These are phyloP conservation scores for Tricholoma bakamatsutake DNA, from an alignment of 768 basidiomycete species.

Conservation along the genomic window DNA sequence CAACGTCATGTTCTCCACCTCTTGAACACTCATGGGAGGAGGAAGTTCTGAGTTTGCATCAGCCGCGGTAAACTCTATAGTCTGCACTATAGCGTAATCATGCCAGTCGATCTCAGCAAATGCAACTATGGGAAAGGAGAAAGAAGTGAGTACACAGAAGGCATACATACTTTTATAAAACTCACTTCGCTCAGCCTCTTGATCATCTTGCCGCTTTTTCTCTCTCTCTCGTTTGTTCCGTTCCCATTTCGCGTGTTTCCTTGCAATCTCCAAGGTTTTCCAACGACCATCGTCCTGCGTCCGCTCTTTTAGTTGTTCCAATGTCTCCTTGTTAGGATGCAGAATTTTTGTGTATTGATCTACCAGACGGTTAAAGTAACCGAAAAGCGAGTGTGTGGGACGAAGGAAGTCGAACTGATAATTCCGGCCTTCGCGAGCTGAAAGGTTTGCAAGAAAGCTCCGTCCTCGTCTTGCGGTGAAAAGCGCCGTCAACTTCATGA, in stretches of 20 bases:
- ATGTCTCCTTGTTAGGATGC: conserved; percentile 69
- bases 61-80: conserved; percentile 93
- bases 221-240: conserved; percentile 76
- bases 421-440: conserved; percentile 86
- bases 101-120: conserved; percentile 99
- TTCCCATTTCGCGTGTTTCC: conserved; percentile 85
- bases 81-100: conserved; percentile 97
- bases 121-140: conserved; percentile 47
- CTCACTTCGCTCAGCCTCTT: conserved; percentile 85
- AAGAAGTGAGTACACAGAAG: conserved; percentile 7
- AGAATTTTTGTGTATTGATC: conserved; percentile 93
- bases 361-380: conserved; percentile 95
- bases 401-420: conserved; percentile 98
- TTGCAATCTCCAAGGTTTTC: conserved; percentile 71
- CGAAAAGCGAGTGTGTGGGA: conserved; percentile 93
- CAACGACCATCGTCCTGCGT: conserved; percentile 64
- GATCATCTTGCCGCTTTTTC: conserved; percentile 82
- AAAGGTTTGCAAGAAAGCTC: conserved; percentile 78
- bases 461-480: conserved; percentile 92
- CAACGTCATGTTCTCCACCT: conserved; percentile 93
- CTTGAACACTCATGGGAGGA: conserved; percentile 92
- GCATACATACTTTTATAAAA: conserved; percentile 12
- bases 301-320: conserved; percentile 65
- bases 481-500: conserved; percentile 92
- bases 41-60: conserved; percentile 90